Evolutionary conservation across 2,329 filamentous ascomycete genomes (phyloP).

Genomic region (Trichoderma pleuroti): DNA sequence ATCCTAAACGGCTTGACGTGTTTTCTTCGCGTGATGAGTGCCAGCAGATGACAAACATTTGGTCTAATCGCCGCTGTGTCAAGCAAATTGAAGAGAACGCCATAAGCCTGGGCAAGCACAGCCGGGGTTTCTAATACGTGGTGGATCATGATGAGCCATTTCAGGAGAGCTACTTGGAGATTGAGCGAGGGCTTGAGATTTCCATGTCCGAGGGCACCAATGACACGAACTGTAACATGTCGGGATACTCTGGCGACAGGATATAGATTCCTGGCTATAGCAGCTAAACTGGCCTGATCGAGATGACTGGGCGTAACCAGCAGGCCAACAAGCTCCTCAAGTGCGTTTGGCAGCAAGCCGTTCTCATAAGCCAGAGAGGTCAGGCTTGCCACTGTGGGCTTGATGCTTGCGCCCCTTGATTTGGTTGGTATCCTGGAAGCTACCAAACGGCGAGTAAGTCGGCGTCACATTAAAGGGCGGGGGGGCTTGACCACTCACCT

Average conservation of each 20-base stretch:
- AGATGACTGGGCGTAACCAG: slow-evolving; percentile 64
- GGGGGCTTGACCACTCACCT: slow-evolving; percentile 23
- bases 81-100: slow-evolving; percentile 74
- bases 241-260: slow-evolving; percentile 62
- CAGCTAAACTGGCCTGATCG: slow-evolving; percentile 70
- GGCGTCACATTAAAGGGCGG: neutral
- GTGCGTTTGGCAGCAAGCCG: slow-evolving; percentile 59
- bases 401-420: slow-evolving; percentile 60
- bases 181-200: slow-evolving; percentile 68
- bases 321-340: slow-evolving; percentile 63
- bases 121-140: slow-evolving; percentile 63
- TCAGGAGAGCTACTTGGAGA: slow-evolving; percentile 67
- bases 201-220: slow-evolving; percentile 74
- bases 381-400: slow-evolving; percentile 61
- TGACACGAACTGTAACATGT: slow-evolving; percentile 59
- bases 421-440: slow-evolving; percentile 62
- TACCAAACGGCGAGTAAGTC: slow-evolving; percentile 28
- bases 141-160: slow-evolving; percentile 76
- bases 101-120: slow-evolving; percentile 66
- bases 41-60: slow-evolving; percentile 71
- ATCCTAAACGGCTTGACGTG: slow-evolving; percentile 84
- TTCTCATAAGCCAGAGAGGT: slow-evolving; percentile 61
- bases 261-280: slow-evolving; percentile 71
- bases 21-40: slow-evolving; percentile 72
- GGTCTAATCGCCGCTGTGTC: slow-evolving; percentile 72